Evolutionary conservation across 768 basidiomycete genomes (phyloP).

Genomic region (Phanerochaete carnosa): DNA sequence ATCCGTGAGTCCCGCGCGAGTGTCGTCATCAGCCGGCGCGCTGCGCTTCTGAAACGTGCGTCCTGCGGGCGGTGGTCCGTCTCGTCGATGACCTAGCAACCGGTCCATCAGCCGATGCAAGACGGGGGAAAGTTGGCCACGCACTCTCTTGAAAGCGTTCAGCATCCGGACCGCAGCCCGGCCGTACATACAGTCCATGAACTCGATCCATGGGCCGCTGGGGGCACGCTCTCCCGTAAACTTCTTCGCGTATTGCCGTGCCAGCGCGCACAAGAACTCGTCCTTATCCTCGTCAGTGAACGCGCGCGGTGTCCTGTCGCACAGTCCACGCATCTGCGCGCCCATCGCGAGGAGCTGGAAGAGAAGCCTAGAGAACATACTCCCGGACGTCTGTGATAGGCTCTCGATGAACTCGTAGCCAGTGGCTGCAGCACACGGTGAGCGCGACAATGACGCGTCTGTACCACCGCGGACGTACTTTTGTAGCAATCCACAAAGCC

Average conservation of each 20-base stretch:
- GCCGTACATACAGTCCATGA: neutral
- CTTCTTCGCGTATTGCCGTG: neutral
- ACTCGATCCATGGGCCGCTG: neutral
- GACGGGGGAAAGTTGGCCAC: neutral
- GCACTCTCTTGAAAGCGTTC: neutral
- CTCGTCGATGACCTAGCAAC: neutral
- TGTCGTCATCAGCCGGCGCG: neutral
- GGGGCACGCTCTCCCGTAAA: neutral
- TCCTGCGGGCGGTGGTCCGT: neutral
- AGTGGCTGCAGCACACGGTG: neutral
- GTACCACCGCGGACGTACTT: neutral
- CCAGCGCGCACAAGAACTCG: neutral
- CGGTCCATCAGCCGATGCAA: neutral
- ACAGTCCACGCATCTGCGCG: neutral
- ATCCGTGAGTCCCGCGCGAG: neutral
- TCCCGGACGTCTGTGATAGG: neutral
- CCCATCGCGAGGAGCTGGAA: neutral
- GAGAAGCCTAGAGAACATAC: neutral
- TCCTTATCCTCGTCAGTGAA: neutral
- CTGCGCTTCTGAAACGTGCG: neutral
- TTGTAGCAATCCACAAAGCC: neutral
- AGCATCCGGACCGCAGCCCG: neutral
- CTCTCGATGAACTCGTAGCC: neutral
- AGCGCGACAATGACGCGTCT: neutral
- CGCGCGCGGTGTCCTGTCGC: neutral